Conservation (phyloP, 768 basidiomycete genomes). For the Cystobasidium tubakii region DNA sequence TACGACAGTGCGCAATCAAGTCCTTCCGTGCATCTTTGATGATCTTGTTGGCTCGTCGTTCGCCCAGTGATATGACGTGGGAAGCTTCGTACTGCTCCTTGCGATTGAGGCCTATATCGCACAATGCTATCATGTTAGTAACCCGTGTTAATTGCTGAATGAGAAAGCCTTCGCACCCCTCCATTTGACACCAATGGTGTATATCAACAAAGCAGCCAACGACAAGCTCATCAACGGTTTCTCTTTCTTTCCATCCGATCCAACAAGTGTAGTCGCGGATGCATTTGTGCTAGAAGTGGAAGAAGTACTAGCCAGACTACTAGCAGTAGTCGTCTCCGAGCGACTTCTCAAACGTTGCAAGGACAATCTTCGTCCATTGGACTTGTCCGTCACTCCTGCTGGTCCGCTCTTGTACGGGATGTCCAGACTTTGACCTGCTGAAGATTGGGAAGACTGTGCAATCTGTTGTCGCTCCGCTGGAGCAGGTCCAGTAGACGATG, state of each 20-base stretch:
- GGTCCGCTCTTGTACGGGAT: neutral
- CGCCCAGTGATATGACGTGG: conserved; percentile 89
- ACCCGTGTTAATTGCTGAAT: no score
- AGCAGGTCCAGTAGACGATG: neutral
- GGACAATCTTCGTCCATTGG: conserved; percentile 9
- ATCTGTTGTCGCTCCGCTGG: conserved; percentile 4
- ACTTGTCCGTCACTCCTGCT: neutral
- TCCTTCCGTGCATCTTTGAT: conserved; percentile 54
- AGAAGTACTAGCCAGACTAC: neutral
- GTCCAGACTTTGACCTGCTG: neutral
- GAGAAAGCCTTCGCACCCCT: conserved; percentile 51
- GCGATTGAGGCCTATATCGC: conserved; percentile 61
- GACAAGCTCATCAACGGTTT: conserved; percentile 60
- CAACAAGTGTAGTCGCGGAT: neutral
- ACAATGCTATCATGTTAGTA: no score
- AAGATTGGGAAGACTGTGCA: neutral
- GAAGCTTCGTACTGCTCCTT: conserved; percentile 76
- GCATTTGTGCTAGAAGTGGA: neutral
- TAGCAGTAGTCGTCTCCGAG: conserved; percentile 11
- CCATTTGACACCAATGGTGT: conserved; percentile 92
- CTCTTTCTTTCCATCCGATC: neutral
- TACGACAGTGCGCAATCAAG: conserved; percentile 77
- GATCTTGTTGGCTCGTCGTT: conserved; percentile 69
- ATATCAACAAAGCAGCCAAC: conserved; percentile 72
- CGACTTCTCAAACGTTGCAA: conserved; percentile 8